Percentiles rank a stretch among this genome's conserved stretches.
Evolutionary conservation across 331 rosid genomes (phyloP).

Genomic region (Saraca asoca): DNA sequence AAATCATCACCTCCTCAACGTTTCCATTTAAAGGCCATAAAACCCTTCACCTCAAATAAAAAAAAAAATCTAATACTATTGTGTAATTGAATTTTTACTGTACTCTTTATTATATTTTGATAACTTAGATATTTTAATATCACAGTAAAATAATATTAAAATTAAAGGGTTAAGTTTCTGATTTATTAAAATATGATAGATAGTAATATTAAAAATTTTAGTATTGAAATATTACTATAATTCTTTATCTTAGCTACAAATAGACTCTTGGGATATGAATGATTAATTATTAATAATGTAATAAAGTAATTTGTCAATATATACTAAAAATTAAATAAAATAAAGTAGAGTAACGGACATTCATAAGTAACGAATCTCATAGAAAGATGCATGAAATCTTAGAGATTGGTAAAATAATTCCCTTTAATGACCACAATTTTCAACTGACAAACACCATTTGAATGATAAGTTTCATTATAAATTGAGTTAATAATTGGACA

Average conservation of each 20-base stretch:
- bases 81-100: too few species aligned
- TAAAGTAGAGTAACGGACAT: conserved; percentile 10
- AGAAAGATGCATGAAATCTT: not conserved
- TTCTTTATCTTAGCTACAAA: not conserved
- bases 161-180: too few species aligned
- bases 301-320: conserved; percentile 12
- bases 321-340: not conserved
- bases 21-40: not conserved
- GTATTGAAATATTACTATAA: too few species aligned
- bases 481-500: conserved; percentile 22
- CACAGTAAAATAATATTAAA: too few species aligned
- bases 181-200: too few species aligned
- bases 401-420: conserved; percentile 4
- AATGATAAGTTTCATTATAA: conserved; percentile 11
- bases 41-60: too few species aligned
- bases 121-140: too few species aligned
- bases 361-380: conserved; percentile 11
- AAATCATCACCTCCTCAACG: conserved; percentile 8
- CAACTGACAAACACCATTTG: conserved; percentile 27
- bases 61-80: too few species aligned
- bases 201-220: too few species aligned
- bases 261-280: not conserved
- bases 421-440: conserved; percentile 26
- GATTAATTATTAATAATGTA: not conserved
- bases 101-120: too few species aligned